Conservation (phyloP, 306 rosid genomes). For the Cercis canadensis region DNA sequence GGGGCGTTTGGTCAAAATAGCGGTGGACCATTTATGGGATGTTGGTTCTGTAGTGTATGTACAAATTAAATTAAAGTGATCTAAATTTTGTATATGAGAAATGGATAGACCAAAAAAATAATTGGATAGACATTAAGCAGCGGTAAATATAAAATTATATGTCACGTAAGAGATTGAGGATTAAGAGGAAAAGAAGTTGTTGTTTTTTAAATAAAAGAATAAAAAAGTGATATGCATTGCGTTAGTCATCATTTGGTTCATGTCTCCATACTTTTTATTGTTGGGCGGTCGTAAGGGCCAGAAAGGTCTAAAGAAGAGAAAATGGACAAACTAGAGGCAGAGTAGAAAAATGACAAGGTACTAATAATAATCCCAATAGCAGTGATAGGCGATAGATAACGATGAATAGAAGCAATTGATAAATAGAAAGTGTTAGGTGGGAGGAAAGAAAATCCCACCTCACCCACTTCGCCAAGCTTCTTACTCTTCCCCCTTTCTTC, state of each 20-base stretch:
- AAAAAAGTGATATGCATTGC: conserved; percentile 11
- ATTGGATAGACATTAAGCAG: too few species aligned
- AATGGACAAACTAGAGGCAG: conserved; percentile 33
- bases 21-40: too few species aligned
- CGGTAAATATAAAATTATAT: too few species aligned
- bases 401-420: conserved; percentile 51
- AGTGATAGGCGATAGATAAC: conserved; percentile 16
- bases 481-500: too few species aligned
- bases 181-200: too few species aligned
- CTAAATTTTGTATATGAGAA: too few species aligned
- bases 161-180: too few species aligned
- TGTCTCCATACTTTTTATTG: conserved; percentile 23
- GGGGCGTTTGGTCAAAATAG: too few species aligned
- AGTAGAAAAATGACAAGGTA: conserved; percentile 13
- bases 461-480: conserved; percentile 38
- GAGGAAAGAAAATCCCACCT: conserved; percentile 43
- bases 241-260: conserved; percentile 23
- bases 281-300: conserved; percentile 35
- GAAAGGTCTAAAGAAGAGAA: conserved; percentile 30
- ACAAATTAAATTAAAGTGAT: too few species aligned
- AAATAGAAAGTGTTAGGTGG: conserved; percentile 66
- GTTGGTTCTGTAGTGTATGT: too few species aligned
- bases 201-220: too few species aligned
- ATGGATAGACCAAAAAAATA: too few species aligned
- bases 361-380: conserved; percentile 10